A percentile compares a stretch with the other conserved stretches of the same genome.
phyloP scores from a whole-genome alignment of 2,329 filamentous ascomycete species.

The Volutella citrinella region DNA sequence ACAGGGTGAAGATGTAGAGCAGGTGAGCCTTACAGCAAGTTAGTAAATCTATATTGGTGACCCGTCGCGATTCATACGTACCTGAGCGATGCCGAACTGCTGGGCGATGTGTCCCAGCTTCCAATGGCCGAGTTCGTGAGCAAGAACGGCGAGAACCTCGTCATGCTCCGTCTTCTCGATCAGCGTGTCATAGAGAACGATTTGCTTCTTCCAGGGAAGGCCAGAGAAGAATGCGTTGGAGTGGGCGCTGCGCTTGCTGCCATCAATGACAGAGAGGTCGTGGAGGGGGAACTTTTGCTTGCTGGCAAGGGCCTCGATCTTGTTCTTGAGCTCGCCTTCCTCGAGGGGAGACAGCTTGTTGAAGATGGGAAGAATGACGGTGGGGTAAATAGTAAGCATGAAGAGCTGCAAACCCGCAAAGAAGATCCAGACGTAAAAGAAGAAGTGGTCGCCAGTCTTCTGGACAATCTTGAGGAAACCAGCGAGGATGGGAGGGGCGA shows the following conservation, averaged over 20 bases:
- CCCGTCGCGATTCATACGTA: too few relatives aligned
- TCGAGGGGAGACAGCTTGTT: slow-evolving; percentile 95
- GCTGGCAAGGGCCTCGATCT: slow-evolving; percentile 79
- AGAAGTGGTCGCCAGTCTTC: slow-evolving; percentile 90
- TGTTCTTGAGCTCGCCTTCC: slow-evolving; percentile 80
- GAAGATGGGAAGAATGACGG: slow-evolving; percentile 91
- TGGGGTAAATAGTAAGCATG: slow-evolving; percentile 94
- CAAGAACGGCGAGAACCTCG: slow-evolving; percentile 92
- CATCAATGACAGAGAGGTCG: slow-evolving; percentile 92
- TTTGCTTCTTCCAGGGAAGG: slow-evolving; percentile 99
- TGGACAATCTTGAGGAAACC: slow-evolving; percentile 93
- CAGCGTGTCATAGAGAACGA: slow-evolving; percentile 97
- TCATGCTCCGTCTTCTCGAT: slow-evolving; percentile 91
- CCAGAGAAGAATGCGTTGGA: slow-evolving; percentile 96
- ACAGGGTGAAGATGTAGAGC: slow-evolving; percentile 94
- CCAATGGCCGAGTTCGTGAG: slow-evolving; percentile 97
- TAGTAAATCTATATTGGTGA: too few relatives aligned
- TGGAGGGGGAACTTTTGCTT: slow-evolving; percentile 87
- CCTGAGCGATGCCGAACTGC: slow-evolving; percentile 82
- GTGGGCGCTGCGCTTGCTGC: slow-evolving; percentile 82
- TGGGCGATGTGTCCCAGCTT: slow-evolving; percentile 91
- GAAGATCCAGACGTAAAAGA: slow-evolving; percentile 97
- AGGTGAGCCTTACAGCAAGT: slow-evolving; percentile 67
- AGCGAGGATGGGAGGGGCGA: slow-evolving; percentile 84
- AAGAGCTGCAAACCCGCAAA: slow-evolving; percentile 85